These are phyloP conservation scores for Cladophialophora psammophila DNA, from an alignment of 2,329 filamentous ascomycete genomes.

Conservation along the genomic window DNA sequence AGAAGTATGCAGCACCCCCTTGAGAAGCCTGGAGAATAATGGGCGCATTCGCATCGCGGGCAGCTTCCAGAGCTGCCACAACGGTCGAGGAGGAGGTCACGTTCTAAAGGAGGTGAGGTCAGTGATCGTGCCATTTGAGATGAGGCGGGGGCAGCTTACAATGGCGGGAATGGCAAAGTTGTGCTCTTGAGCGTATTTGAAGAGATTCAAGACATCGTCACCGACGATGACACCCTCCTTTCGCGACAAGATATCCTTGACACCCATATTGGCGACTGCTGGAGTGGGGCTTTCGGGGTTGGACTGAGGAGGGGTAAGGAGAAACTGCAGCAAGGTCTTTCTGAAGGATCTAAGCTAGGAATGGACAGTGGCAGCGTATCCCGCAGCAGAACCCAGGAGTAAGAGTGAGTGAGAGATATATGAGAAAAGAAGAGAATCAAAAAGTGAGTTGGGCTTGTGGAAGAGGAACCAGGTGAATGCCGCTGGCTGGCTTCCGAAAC, in stretches of 20 bases:
- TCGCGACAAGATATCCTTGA: constrained; percentile 64
- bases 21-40: constrained; percentile 94
- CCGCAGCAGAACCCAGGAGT: background rate
- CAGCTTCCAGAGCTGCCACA: constrained; percentile 90
- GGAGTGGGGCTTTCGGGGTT: constrained; percentile 17
- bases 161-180: constrained; percentile 88
- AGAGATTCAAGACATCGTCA: constrained; percentile 73
- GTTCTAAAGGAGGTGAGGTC: constrained; percentile 62
- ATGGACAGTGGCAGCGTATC: constrained; percentile 5
- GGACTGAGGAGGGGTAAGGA: background rate
- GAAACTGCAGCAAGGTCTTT: background rate
- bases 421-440: constrained; percentile 17
- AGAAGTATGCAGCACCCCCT: constrained; percentile 92
- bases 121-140: constrained; percentile 9
- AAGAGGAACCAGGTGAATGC: constrained; percentile 7
- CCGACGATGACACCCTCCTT: constrained; percentile 73
- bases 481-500: constrained; percentile 6
- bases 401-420: background rate
- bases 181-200: constrained; percentile 88
- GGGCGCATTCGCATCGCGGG: constrained; percentile 87
- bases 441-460: constrained; percentile 13
- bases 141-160: constrained; percentile 51
- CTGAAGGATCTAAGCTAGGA: constrained; percentile 1
- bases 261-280: constrained; percentile 45
- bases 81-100: constrained; percentile 91